phyloP scores from a whole-genome alignment of 306 rosid species.

The Rosa rugosa region DNA sequence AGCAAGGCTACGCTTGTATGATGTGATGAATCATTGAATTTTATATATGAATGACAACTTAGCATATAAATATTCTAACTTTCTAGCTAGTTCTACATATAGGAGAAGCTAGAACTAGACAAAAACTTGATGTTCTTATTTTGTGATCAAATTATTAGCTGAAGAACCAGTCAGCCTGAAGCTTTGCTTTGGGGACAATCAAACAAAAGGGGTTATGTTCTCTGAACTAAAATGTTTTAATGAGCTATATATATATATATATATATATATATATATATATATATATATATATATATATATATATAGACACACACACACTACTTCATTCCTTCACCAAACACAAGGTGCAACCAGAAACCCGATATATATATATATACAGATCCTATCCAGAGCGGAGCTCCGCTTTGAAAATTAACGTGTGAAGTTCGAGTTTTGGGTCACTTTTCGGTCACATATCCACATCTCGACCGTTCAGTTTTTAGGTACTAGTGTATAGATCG shows the following conservation, averaged over 20 bases:
- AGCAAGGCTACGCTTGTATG: conserved; percentile 1
- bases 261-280: too few species aligned
- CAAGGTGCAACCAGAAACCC: background rate
- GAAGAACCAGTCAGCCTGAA: conserved; percentile 3
- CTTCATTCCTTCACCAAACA: background rate
- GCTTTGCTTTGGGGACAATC: conserved; percentile 1
- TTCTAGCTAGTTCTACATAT: background rate
- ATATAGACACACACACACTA: too few species aligned
- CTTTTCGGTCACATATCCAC: too few species aligned
- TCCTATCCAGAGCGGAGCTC: too few species aligned
- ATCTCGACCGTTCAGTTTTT: too few species aligned
- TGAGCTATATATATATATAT: background rate
- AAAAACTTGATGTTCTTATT: background rate
- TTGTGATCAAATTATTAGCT: background rate
- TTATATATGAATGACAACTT: background rate
- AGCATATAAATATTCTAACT: background rate
- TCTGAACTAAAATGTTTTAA: conserved; percentile 7
- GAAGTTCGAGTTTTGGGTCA: too few species aligned
- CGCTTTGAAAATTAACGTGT: too few species aligned
- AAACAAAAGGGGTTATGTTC: background rate
- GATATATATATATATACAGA: too few species aligned
- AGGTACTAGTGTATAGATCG: too few species aligned
- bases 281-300: background rate
- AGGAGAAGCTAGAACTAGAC: background rate
- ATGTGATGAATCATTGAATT: background rate